These are phyloP conservation scores for Acaromyces ingoldii DNA, from an alignment of 1,284 basidiomycete genomes.

Conservation along the genomic window DNA sequence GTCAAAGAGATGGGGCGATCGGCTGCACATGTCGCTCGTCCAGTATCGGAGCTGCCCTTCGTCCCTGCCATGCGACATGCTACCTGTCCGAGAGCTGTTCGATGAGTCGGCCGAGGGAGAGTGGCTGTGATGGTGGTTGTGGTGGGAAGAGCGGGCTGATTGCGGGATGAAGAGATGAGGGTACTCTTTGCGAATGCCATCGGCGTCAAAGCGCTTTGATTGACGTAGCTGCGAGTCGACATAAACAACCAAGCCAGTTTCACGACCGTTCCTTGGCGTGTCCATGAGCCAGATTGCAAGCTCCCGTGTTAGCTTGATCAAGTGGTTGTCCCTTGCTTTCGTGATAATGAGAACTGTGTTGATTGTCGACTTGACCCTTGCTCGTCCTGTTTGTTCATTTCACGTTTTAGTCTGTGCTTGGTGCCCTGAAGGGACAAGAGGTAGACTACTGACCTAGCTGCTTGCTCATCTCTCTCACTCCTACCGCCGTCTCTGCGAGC, in stretches of 20 bases:
- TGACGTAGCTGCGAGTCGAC: conserved; percentile 88
- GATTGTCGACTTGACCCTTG: conserved; percentile 82
- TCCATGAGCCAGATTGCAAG: conserved; percentile 61
- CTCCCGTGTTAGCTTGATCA: conserved; percentile 90
- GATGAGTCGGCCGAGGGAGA: neutral
- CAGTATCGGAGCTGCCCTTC: conserved; percentile 92
- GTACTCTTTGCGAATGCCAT: conserved; percentile 75
- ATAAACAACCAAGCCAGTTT: conserved; percentile 57
- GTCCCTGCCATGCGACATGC: neutral
- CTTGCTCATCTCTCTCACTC: conserved; percentile 97
- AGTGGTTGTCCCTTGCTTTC: conserved; percentile 92
- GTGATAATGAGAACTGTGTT: conserved; percentile 94
- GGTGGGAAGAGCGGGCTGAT: neutral
- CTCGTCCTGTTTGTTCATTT: conserved; percentile 65
- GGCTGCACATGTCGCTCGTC: conserved; percentile 93
- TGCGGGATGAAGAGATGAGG: conserved; percentile 78
- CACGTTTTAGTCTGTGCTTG: neutral
- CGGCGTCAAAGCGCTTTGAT: conserved; percentile 90
- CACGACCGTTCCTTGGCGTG: conserved; percentile 27
- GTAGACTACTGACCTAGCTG: conserved; percentile 70
- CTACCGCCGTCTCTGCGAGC: conserved; percentile 91
- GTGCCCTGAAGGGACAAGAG: neutral
- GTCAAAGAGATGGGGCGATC: conserved; percentile 88
- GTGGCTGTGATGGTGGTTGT: neutral
- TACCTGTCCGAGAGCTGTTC: conserved; percentile 6